These are phyloP conservation scores for Yamadazyma endophytica DNA, from an alignment of 805 yeast species.

Conservation along the genomic window DNA sequence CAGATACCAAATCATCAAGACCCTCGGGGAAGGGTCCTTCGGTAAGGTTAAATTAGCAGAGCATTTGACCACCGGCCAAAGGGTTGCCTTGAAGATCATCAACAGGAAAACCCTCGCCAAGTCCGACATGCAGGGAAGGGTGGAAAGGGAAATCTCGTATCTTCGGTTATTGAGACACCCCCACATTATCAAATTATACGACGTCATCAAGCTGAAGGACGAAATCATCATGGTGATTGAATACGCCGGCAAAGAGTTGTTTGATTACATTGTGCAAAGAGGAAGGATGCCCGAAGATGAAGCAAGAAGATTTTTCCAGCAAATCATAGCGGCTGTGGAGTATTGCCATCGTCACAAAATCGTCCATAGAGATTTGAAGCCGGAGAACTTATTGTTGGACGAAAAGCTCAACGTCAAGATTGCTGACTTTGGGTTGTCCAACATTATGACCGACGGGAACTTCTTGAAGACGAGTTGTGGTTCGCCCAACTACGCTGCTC, in stretches of 20 bases:
- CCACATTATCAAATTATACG: constrained; percentile 91
- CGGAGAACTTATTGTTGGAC: constrained; percentile 86
- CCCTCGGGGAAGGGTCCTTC: constrained; percentile 93
- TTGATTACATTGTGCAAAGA: constrained; percentile 91
- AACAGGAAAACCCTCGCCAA: constrained; percentile 89
- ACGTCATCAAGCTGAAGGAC: constrained; percentile 90
- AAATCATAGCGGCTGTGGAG: constrained; percentile 93
- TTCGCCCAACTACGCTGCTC: constrained; percentile 96
- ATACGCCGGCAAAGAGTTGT: constrained; percentile 93
- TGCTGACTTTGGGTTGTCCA: constrained; percentile 93
- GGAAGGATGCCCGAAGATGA: constrained; percentile 91
- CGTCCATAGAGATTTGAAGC: constrained; percentile 94
- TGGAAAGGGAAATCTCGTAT: constrained; percentile 91
- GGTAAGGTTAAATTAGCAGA: constrained; percentile 93
- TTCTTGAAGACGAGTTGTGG: constrained; percentile 94
- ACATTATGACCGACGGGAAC: constrained; percentile 97
- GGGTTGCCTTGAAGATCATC: constrained; percentile 90
- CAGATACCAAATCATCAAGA: constrained; percentile 86
- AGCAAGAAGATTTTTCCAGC: constrained; percentile 92
- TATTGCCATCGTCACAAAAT: constrained; percentile 95
- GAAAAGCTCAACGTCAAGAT: constrained; percentile 89
- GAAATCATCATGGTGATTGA: constrained; percentile 97
- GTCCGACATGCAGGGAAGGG: constrained; percentile 94
- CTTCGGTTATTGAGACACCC: constrained; percentile 87
- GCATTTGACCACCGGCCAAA: constrained; percentile 85